Evolutionary conservation across 2,329 filamentous ascomycete species (phyloP).

Genomic region (Colletotrichum gloeosporioides): DNA sequence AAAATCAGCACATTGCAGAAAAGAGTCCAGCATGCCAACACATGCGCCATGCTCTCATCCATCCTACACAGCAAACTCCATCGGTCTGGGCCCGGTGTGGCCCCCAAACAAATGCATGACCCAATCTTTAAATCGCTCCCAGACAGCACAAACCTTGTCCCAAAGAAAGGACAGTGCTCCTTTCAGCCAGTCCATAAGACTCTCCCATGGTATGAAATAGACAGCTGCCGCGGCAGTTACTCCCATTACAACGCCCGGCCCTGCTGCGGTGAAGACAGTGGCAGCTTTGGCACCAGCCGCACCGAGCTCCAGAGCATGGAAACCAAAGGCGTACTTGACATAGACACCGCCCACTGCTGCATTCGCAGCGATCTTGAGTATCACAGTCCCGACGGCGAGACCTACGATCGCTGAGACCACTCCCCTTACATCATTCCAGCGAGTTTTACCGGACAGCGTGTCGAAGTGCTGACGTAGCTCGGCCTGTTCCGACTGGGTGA

Average conservation of each 20-base stretch:
- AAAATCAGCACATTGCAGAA: background rate
- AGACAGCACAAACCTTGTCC: background rate
- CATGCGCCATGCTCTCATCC: background rate
- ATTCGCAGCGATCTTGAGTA: background rate
- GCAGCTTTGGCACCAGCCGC: background rate
- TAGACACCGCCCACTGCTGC: background rate
- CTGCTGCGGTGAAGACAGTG: background rate
- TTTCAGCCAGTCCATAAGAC: background rate
- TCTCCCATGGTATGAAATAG: conserved; percentile 3
- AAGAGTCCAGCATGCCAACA: background rate
- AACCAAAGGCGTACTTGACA: background rate
- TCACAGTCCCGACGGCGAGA: background rate
- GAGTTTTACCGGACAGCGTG: background rate
- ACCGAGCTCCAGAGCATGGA: background rate
- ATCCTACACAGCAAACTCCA: background rate
- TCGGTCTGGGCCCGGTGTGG: background rate
- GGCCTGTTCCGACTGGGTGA: background rate
- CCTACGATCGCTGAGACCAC: background rate
- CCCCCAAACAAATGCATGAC: background rate
- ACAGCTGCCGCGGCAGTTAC: background rate
- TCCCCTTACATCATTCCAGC: background rate
- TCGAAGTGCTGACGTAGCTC: background rate
- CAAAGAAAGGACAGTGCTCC: background rate
- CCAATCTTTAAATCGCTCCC: background rate
- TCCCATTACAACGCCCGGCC: background rate